Evolutionary conservation across 2,329 filamentous ascomycete genomes (phyloP), one percentile per base, ranked within the genome.

Genomic region (Ceratocystis albifundus): DNA sequence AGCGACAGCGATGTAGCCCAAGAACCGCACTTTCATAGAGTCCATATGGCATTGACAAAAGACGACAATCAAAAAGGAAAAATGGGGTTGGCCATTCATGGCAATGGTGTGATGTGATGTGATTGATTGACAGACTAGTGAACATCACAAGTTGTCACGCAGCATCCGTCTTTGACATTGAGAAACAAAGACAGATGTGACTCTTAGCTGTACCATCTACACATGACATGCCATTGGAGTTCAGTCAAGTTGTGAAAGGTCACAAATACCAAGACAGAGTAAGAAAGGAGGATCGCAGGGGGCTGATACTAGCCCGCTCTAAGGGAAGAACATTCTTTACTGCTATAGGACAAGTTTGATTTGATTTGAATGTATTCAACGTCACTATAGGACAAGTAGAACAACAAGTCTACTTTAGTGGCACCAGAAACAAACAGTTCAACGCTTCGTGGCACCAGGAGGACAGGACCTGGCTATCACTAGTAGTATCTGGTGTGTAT

Each of bases 201-300:
- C 36, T 41, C 36, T 12, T 4, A 41, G 36, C 36, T 41, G 36
- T 41, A 41, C 36, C 36, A 41, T 41, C 36, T 15, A 41, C 36
- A 41, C 36, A 12, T 12, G 3, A 4, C 12, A 41, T 41, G 3
- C 36, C 36, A 41, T 41, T 41, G 36, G 36, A 12, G 36, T 15
- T 4, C 36, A 44, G 17, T 28, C 25, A n/a, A 10, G n/a, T 53
- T 59, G 57, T 22, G 28, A 61, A 44, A 62, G 62, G 57, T 32
- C 46, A 62, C 59, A 63, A 66, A 36, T 59, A 63, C 59, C 32
- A 46, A 59, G 65, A 66, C 61, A 66, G 17, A 62, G 22, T 28
- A 46, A 50, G 57, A 32, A 50, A 57, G 50, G 32, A 30, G 53
- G 32, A 59, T 22, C 32, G 28, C 12, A 46, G 61, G 17, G n/a